Evolutionary conservation across 1,284 basidiomycete genomes (phyloP), one percentile per base, ranked within the genome.

Genomic region (Ustilago sp.): DNA sequence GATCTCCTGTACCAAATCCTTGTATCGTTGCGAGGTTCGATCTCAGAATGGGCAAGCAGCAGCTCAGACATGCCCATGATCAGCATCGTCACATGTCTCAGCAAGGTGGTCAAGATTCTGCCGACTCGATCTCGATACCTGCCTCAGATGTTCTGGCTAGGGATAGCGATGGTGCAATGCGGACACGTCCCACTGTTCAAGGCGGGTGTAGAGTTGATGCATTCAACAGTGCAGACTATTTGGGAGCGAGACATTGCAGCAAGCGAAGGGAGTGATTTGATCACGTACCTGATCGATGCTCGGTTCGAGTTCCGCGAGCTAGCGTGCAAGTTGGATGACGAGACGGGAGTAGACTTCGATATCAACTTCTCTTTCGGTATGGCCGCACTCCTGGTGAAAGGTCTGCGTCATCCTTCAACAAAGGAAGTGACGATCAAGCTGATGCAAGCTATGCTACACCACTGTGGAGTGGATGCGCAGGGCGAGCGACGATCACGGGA

Each of bases 1-100:
- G 94, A 95, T 83, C 90, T 94, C 66, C 88, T 94, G 58, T 94
- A 94, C 79, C 94, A 95, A 85, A 93, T 94, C 87, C 89, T 94
- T 12, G 92, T 94, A 15, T 93, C 93, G 1, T 90, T 85, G 52
- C 64, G 83, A 32, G 81, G 80, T 32, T 80, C 77, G n/a, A 79
- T 84, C 56, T 75, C 66, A 45, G 82, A 84, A 36, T 84, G 82
- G 82, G 79, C 79, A 6, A 79, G 74, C 61, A 66, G 62, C 35
- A 75, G 68, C 61, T 80, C 82, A 5, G 74, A 80, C 32, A 80
- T 77, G 66, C 78, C 82, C n/a, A 80, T 84, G 68, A 78, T 83
- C 73, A 83, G 81, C 69, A 84, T 84, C 62, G 80, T 84, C 32
- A 79, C 80, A 8, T 84, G 82, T 57, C 74, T 84, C 31, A 69